Evolutionary conservation across 129 eudicot species (phyloP).

Genomic region (Artemisia tridentata): DNA sequence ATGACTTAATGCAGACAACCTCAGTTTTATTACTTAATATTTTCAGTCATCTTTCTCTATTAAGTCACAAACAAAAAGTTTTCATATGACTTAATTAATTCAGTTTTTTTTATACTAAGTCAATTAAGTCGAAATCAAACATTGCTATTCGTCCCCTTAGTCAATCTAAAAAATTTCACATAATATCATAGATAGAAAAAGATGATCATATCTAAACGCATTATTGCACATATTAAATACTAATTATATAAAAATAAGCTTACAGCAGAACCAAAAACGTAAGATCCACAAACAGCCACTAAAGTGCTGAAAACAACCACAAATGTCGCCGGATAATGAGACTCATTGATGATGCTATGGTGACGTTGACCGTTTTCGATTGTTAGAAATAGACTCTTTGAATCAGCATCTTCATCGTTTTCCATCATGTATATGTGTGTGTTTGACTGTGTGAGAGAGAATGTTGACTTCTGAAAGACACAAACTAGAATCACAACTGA

Average conservation of each 20-base stretch:
- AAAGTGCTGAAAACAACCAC: slow-evolving; percentile 65
- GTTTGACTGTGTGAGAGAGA: not conserved
- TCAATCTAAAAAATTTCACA: no score
- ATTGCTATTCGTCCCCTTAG: no score
- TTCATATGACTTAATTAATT: no score
- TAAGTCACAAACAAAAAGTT: no score
- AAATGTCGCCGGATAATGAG: slow-evolving; percentile 35
- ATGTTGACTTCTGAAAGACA: not conserved
- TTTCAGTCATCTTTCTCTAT: no score
- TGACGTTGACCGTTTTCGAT: not conserved
- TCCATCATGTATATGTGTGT: not conserved
- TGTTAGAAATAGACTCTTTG: slow-evolving; percentile 5
- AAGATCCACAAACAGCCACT: slow-evolving; percentile 77
- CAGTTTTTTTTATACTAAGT: no score
- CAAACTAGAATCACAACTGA: no score
- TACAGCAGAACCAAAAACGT: slow-evolving; percentile 77
- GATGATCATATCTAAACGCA: no score
- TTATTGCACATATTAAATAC: not conserved
- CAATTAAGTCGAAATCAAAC: no score
- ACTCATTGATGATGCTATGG: not conserved
- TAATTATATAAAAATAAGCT: slow-evolving; percentile 16
- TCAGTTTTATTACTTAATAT: no score
- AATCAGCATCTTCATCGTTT: slow-evolving; percentile 4
- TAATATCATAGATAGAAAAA: no score
- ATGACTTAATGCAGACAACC: no score